Conservation (phyloP, 257 asterid genomes). For the Plantago major region DNA sequence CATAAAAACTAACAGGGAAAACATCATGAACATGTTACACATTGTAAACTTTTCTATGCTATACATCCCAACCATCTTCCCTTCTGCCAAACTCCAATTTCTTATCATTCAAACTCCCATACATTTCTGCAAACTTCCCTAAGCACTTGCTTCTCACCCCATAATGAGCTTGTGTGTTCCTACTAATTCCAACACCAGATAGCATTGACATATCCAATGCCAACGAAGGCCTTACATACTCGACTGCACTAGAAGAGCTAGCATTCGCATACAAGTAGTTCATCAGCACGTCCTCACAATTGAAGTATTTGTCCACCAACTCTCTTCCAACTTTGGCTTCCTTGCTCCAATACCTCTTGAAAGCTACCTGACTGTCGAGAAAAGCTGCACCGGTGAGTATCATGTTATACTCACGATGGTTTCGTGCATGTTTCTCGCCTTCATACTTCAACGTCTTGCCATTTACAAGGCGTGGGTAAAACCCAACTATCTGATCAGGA, state of each 20-base stretch:
- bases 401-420: slow-evolving; percentile 70
- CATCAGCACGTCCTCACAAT: slow-evolving; percentile 92
- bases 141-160: slow-evolving; percentile 54
- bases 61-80: slow-evolving; percentile 95
- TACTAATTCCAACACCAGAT: slow-evolving; percentile 73
- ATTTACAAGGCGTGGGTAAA: slow-evolving; percentile 66
- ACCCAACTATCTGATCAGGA: slow-evolving; percentile 77
- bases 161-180: slow-evolving; percentile 58
- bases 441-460: slow-evolving; percentile 45
- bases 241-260: slow-evolving; percentile 48
- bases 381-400: slow-evolving; percentile 94
- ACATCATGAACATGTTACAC: no score
- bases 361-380: slow-evolving; percentile 50
- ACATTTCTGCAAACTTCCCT: slow-evolving; percentile 50
- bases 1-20: no score
- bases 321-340: slow-evolving; percentile 54
- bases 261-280: slow-evolving; percentile 80
- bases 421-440: slow-evolving; percentile 77
- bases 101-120: slow-evolving; percentile 55
- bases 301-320: slow-evolving; percentile 57
- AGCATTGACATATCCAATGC: slow-evolving; percentile 65
- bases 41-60: slow-evolving; percentile 23
- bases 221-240: slow-evolving; percentile 48
- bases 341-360: slow-evolving; percentile 76
- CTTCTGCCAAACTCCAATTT: slow-evolving; percentile 60